Evolutionary conservation across 306 rosid species (phyloP).

Genomic region (Citrullus amarus): DNA sequence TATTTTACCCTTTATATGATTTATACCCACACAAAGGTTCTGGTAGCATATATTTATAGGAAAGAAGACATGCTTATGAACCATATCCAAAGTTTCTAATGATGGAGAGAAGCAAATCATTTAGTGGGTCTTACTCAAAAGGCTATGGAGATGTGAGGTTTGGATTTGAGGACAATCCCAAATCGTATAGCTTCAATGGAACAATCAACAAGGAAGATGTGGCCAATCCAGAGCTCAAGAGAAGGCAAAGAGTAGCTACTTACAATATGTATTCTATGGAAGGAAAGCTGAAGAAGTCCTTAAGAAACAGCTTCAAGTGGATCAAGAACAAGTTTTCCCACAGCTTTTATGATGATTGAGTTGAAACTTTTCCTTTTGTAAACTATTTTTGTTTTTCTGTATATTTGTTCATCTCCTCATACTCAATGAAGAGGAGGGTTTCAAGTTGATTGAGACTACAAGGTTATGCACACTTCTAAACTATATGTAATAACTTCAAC

Average conservation of each 20-base stretch:
- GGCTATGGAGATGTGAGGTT: slow-evolving; percentile 20
- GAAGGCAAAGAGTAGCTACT: slow-evolving; percentile 42
- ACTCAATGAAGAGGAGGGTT: not conserved
- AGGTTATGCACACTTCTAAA: not conserved
- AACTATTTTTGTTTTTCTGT: not conserved
- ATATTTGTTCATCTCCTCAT: not conserved
- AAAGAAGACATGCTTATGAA: not conserved
- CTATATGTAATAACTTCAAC: not conserved
- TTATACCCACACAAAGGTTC: not conserved
- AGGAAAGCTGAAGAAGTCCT: slow-evolving; percentile 51
- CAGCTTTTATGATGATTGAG: slow-evolving; percentile 5
- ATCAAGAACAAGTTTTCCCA: slow-evolving; percentile 47
- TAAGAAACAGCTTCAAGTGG: slow-evolving; percentile 53
- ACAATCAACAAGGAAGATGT: slow-evolving; percentile 22
- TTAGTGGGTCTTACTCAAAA: slow-evolving; percentile 21
- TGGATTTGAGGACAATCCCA: slow-evolving; percentile 29
- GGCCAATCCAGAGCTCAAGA: slow-evolving; percentile 38
- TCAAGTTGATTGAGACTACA: not conserved
- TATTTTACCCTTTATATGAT: not conserved
- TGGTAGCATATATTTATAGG: not conserved
- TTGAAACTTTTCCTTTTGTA: not conserved
- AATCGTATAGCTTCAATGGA: slow-evolving; percentile 47
- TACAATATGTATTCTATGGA: slow-evolving; percentile 44
- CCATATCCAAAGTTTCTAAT: not conserved
- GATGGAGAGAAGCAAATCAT: slow-evolving; percentile 53